Evolutionary conservation across 2,329 filamentous ascomycete genomes (phyloP).

Genomic region (Trichoderma sp.): DNA sequence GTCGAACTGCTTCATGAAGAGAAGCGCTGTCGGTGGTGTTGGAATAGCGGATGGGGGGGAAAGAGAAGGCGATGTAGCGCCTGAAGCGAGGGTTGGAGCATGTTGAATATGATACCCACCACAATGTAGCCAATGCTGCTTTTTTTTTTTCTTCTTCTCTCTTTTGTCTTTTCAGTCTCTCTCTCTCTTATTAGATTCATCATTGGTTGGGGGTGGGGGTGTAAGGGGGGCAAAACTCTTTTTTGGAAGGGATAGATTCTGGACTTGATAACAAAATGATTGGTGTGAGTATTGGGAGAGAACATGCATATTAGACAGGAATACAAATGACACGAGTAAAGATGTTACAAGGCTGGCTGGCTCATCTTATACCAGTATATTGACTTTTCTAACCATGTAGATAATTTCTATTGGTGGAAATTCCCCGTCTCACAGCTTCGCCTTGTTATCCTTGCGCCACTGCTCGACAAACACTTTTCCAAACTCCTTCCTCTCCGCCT

Average conservation of each 20-base stretch:
- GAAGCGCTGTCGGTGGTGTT: constrained; percentile 21
- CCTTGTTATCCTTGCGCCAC: constrained; percentile 42
- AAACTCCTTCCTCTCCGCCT: constrained; percentile 42
- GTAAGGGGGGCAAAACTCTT: neutral
- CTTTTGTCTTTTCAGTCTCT: neutral
- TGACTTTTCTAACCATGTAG: neutral
- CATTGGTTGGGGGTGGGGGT: neutral
- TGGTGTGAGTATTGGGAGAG: neutral
- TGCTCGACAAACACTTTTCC: constrained; percentile 48
- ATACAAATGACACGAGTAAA: neutral
- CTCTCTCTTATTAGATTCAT: neutral
- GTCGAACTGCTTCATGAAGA: constrained; percentile 23
- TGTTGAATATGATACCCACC: constrained; percentile 17
- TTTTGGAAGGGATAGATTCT: neutral
- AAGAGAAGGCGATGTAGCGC: constrained; percentile 17
- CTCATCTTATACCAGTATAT: neutral
- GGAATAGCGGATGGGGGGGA: neutral
- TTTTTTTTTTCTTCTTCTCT: neutral
- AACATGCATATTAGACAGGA: neutral
- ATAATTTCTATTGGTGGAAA: neutral
- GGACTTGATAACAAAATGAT: neutral
- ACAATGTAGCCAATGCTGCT: constrained; percentile 4
- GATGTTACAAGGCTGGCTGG: neutral
- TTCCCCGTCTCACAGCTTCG: constrained; percentile 34
- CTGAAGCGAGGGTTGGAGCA: neutral